Base-by-base conservation (phyloP, 176 grass and related monocot genomes). In the Aegilops tauschii region DNA sequence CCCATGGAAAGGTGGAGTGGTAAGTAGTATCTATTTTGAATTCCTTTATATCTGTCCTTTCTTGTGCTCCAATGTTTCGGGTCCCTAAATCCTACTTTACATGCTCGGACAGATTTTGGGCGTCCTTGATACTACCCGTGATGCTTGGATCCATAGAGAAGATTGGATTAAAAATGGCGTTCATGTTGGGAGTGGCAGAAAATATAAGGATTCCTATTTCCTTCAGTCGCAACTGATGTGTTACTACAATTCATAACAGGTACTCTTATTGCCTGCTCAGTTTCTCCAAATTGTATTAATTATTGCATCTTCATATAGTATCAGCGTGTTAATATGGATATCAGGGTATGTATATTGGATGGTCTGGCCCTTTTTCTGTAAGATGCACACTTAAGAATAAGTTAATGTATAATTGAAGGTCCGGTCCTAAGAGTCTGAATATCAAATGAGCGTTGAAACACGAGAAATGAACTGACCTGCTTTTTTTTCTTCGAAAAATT, bases 71-170 rank as follows among this genome's bases (percentile, higher is more conserved):
- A 80, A 23, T 81, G 20, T 84, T 79, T 28, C 1, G 76, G 32
- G 63, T 81, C 78, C 52, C 23, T 77, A 18, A 20, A 78, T 44
- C 25, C 12, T 78, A 29, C 70, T 68, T 73, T 40, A 86, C 8
- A 86, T 5, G 10, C n/a, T 39, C 0, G 45, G 34, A 62, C 81
- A 98, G 96, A 98, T 95, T 86, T 90, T 98, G 85, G 93, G 93
- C 23, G 83, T 98, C 77, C 90, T 98, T 62, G 96, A 98, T 93
- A 87, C 81, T 73, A 85, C 82, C 45, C 92, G 85, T 76, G 96
- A 96, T 88, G 96, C 93, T 44, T 98, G 96, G 96, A 98, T 98
- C 36, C 92, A 98, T 76, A 92, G 93, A 88, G 96, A 98, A 83
- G 93, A 98, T 78, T 98, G 96, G 96, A 86, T 95, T 69, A 92